phyloP scores from a whole-genome alignment of 2,329 filamentous ascomycete genomes.

The Dothideomycetes sp. region DNA sequence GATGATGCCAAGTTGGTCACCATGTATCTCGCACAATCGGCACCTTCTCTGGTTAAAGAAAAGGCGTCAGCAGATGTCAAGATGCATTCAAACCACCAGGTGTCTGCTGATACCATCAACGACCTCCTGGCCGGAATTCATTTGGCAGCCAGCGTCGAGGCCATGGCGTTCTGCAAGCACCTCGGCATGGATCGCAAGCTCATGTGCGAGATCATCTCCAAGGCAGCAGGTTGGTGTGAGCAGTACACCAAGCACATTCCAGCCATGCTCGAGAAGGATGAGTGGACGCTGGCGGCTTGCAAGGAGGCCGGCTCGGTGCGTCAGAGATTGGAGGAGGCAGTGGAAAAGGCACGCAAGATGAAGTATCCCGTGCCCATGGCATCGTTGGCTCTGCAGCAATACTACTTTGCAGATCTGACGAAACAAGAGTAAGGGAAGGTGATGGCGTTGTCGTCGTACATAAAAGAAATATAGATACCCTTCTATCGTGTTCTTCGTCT shows the following conservation, averaged over 20 bases:
- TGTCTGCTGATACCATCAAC: conserved; percentile 28
- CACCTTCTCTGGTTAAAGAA: conserved; percentile 25
- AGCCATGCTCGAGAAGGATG: conserved; percentile 27
- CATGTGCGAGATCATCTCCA: conserved; percentile 39
- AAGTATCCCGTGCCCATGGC: conserved; percentile 29
- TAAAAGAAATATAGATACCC: too few species aligned
- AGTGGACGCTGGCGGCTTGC: conserved; percentile 27
- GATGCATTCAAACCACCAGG: conserved; percentile 26
- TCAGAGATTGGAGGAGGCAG: conserved; percentile 29
- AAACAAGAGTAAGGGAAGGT: too few species aligned
- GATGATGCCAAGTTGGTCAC: conserved; percentile 50
- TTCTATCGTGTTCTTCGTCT: too few species aligned
- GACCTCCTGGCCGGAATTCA: conserved; percentile 40
- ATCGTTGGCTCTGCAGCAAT: conserved; percentile 27
- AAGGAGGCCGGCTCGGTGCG: conserved; percentile 31
- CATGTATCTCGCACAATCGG: conserved; percentile 36
- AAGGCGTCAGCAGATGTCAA: conserved; percentile 29
- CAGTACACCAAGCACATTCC: conserved; percentile 34
- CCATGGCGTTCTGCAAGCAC: conserved; percentile 38
- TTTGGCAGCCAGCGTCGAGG: conserved; percentile 41
- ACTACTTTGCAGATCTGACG: conserved; percentile 25
- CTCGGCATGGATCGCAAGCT: conserved; percentile 37
- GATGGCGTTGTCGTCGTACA: too few species aligned
- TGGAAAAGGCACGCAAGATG: conserved; percentile 30
- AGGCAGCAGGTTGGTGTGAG: conserved; percentile 39